Conservation (phyloP, 805 yeast species). For the Candida nitratophila region DNA sequence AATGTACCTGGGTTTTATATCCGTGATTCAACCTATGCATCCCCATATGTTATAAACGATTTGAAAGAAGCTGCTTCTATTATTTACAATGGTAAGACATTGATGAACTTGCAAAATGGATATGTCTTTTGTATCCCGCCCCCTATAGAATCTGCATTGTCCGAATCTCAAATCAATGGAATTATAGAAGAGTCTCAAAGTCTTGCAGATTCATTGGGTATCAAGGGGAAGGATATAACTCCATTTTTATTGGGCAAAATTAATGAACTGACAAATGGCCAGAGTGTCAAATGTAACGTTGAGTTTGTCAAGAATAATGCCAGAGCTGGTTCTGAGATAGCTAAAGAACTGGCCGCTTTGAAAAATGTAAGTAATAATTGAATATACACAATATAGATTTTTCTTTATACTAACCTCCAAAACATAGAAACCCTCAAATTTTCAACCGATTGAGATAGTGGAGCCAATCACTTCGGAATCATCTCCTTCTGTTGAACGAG, state of each 20-base stretch:
- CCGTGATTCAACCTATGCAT: conserved; percentile 62
- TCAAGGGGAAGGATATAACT: conserved; percentile 69
- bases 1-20: conserved; percentile 77
- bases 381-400: too few relatives aligned
- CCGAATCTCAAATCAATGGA: conserved; percentile 39
- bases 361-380: conserved; percentile 5
- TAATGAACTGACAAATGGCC: conserved; percentile 62
- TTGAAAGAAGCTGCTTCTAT: conserved; percentile 57
- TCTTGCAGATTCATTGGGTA: conserved; percentile 45
- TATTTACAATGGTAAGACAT: conserved; percentile 38
- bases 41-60: conserved; percentile 58
- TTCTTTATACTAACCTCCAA: too few relatives aligned
- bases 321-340: conserved; percentile 57
- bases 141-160: conserved; percentile 55
- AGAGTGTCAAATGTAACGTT: conserved; percentile 62
- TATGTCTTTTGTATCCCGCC: conserved; percentile 79
- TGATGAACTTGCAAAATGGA: conserved; percentile 56
- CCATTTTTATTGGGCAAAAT: conserved; percentile 68
- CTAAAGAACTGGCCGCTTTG: conserved; percentile 39
- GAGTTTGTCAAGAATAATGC: conserved; percentile 78
- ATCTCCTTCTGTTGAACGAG: not conserved
- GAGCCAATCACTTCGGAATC: not conserved
- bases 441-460: not conserved
- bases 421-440: not conserved
- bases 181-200: conserved; percentile 53